These are phyloP conservation scores for Trifolium fragiferum DNA, from an alignment of 306 rosid species.

Conservation along the genomic window DNA sequence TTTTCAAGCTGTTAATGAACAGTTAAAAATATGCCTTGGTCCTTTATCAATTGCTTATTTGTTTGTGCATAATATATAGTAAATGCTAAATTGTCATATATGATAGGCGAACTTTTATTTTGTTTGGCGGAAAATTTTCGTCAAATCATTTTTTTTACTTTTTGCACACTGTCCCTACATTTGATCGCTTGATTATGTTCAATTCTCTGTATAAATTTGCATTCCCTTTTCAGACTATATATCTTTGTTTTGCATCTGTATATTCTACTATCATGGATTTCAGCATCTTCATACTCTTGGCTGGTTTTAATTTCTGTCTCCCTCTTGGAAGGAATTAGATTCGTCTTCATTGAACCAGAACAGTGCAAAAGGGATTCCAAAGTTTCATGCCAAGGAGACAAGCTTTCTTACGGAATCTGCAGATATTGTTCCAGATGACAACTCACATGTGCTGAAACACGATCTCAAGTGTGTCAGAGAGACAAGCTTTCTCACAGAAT, in stretches of 20 bases:
- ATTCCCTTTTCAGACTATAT: constrained; percentile 7
- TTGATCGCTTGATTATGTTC: constrained; percentile 23
- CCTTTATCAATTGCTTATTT: constrained; percentile 17
- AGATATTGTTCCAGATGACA: constrained; percentile 68
- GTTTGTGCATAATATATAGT: neutral
- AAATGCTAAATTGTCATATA: constrained; percentile 27
- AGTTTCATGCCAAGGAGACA: constrained; percentile 60
- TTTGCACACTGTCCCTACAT: constrained; percentile 7
- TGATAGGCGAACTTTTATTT: constrained; percentile 1
- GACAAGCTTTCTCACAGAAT: constrained; percentile 88
- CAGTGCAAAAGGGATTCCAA: constrained; percentile 41
- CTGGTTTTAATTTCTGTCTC: constrained; percentile 40
- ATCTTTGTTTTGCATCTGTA: constrained; percentile 19
- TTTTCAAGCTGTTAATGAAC: neutral
- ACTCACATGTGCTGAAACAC: constrained; percentile 61
- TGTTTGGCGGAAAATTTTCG: constrained; percentile 6
- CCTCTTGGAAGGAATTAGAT: constrained; percentile 56
- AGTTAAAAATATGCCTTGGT: constrained; percentile 11
- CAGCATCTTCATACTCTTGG: constrained; percentile 37
- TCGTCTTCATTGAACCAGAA: constrained; percentile 47
- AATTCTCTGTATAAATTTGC: constrained; percentile 19
- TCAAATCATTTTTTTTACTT: constrained; percentile 16
- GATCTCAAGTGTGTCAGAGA: constrained; percentile 43
- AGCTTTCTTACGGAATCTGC: constrained; percentile 78
- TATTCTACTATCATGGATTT: constrained; percentile 34